A percentile compares a stretch with the other conserved stretches of the same genome.
These are phyloP conservation scores for Austroboletus eburneus DNA, from an alignment of 768 basidiomycete genomes.

Conservation along the genomic window DNA sequence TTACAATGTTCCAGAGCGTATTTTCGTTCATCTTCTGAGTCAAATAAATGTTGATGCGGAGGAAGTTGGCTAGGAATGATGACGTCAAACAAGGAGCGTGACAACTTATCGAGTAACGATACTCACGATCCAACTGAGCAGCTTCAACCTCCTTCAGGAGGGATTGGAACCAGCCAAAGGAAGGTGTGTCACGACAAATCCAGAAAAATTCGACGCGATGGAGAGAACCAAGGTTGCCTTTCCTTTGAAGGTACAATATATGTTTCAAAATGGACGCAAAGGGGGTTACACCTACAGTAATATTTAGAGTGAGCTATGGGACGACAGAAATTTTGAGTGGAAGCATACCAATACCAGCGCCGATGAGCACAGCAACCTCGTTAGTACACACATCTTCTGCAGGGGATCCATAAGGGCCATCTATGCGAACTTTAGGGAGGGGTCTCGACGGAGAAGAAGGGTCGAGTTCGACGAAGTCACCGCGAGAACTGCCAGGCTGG, in stretches of 20 bases:
- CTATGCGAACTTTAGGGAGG: slow-evolving; percentile 72
- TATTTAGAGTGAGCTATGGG: not conserved
- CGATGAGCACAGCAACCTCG: slow-evolving; percentile 88
- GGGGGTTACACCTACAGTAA: slow-evolving; percentile 71
- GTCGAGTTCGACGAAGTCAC: slow-evolving; percentile 80
- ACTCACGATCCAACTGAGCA: slow-evolving; percentile 84
- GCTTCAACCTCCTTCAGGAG: slow-evolving; percentile 85
- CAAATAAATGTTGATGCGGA: slow-evolving; percentile 87
- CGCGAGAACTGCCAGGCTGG: slow-evolving; percentile 47
- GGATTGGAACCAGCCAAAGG: slow-evolving; percentile 96
- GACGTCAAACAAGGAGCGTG: slow-evolving; percentile 9
- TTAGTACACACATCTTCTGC: slow-evolving; percentile 85
- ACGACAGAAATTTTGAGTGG: not conserved
- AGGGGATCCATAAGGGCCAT: slow-evolving; percentile 92
- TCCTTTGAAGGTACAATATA: slow-evolving; percentile 90
- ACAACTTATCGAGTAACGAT: not conserved
- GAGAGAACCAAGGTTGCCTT: slow-evolving; percentile 70
- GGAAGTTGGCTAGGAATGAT: slow-evolving; percentile 67
- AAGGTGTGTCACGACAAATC: slow-evolving; percentile 91
- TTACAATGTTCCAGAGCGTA: slow-evolving; percentile 89
- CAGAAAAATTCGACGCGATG: slow-evolving; percentile 93
- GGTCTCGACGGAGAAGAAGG: slow-evolving; percentile 40
- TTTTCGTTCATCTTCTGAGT: slow-evolving; percentile 83
- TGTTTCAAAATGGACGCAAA: slow-evolving; percentile 95
- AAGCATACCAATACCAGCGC: slow-evolving; percentile 82